Evolutionary conservation across 371 early-diverging fungal species (phyloP).

Genomic region (Parasitella parasitica): DNA sequence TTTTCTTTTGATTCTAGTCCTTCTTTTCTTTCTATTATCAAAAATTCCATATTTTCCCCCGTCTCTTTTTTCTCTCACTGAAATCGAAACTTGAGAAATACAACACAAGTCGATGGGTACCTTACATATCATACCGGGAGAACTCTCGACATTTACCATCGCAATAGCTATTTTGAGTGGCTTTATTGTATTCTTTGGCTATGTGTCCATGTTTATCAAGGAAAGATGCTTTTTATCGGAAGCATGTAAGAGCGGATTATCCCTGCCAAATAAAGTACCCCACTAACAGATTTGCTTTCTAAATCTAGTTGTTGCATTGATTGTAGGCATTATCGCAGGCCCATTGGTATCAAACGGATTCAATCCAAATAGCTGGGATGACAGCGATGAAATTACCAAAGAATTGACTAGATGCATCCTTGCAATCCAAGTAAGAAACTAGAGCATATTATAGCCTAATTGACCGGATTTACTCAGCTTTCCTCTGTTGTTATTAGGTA

Average conservation of each 20-base stretch:
- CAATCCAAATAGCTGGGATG: slow-evolving; percentile 55
- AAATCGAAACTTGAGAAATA: background rate
- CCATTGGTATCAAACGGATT: slow-evolving; percentile 66
- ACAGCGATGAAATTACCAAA: slow-evolving; percentile 56
- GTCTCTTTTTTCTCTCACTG: background rate
- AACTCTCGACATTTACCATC: slow-evolving; percentile 51
- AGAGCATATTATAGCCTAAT: background rate
- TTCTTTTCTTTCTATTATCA: background rate
- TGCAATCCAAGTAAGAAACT: slow-evolving; percentile 66
- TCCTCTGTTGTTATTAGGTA: slow-evolving; percentile 45
- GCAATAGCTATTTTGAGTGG: slow-evolving; percentile 70
- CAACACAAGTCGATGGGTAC: background rate
- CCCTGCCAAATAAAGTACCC: background rate
- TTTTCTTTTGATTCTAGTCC: background rate
- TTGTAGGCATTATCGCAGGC: slow-evolving; percentile 89
- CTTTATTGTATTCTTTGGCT: slow-evolving; percentile 85
- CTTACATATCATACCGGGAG: slow-evolving; percentile 43
- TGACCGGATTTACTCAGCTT: background rate
- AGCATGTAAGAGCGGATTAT: slow-evolving; percentile 64
- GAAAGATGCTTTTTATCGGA: slow-evolving; percentile 91
- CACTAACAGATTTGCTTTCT: background rate
- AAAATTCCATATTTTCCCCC: background rate
- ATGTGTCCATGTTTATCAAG: slow-evolving; percentile 90
- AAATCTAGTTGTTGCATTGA: slow-evolving; percentile 72
- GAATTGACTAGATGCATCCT: slow-evolving; percentile 79